phyloP scores from a whole-genome alignment of 176 grass and related monocot species.

The Stipa capillata region DNA sequence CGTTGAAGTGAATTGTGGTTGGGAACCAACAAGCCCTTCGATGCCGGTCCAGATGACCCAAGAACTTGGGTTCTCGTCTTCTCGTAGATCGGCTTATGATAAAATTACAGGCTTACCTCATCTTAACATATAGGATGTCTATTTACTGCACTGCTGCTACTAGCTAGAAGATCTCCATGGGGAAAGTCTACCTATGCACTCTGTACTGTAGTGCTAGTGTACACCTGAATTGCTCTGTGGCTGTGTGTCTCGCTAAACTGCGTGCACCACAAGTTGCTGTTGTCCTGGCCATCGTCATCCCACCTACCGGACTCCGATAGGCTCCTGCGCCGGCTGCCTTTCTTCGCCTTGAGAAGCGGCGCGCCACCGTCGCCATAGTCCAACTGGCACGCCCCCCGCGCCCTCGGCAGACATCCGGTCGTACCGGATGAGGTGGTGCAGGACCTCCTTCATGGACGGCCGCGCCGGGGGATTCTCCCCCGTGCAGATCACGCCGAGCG shows the following conservation, averaged over 20 bases:
- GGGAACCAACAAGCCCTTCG: not conserved
- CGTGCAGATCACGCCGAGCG: too few species aligned
- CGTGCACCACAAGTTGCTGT: slow-evolving; percentile 25
- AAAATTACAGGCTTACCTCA: not conserved
- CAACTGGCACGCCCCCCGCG: not conserved
- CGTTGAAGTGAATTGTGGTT: too few species aligned
- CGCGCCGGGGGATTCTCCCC: slow-evolving; percentile 21
- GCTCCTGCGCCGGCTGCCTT: slow-evolving; percentile 11
- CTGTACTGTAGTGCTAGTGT: not conserved
- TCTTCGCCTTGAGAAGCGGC: slow-evolving; percentile 15
- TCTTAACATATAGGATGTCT: not conserved
- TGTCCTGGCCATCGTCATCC: slow-evolving; percentile 1
- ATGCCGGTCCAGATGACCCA: not conserved
- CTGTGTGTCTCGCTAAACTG: not conserved
- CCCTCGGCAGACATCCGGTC: slow-evolving; percentile 6
- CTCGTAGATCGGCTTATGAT: not conserved
- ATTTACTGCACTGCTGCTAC: not conserved
- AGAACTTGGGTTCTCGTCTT: not conserved
- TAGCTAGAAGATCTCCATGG: not conserved
- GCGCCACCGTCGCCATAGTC: not conserved
- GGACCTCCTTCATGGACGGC: too few species aligned
- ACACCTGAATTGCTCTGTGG: not conserved
- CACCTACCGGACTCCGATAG: not conserved
- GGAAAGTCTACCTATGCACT: too few species aligned
- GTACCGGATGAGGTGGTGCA: slow-evolving; percentile 28